Evolutionary conservation across 176 grass and related monocot genomes (phyloP), one percentile per base, ranked within the genome.

Genomic region (Miscanthus lutarioriparius): DNA sequence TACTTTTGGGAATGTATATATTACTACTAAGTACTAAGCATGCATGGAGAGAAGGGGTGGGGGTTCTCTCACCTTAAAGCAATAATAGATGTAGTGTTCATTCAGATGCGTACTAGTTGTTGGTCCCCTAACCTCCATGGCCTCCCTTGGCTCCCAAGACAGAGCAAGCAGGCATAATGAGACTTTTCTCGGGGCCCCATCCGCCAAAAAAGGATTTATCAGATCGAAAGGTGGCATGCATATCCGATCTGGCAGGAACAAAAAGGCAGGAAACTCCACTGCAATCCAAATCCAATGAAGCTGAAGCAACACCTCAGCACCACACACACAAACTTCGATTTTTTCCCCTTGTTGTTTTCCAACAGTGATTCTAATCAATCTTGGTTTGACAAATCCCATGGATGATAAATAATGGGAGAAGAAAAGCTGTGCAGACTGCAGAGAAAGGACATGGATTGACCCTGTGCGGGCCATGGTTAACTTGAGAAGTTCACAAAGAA

Each of bases 401-500:
- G 20, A 27, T 72, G 64, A 59, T 38, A 69, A 51, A 80, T n/a
- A 69, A 76, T 62, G 54, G 30, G 10, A 15, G 30, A 16, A 85
- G 10, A 85, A 85, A 62, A 71, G n/a, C 3, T 9, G 11, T 9
- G 63, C 63, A 77, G 39, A 53, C 0, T 20, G 63, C 47, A 68
- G 40, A 53, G 70, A 77, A 12, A 59, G 37, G 79, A 64, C 58
- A 78, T 19, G 72, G 82, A 90, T 66, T 77, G 83, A 78, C 66
- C 54, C 56, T 82, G 11, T 5, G 71, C 35, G 64, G 78, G 17
- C 23, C 87, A 85, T 27, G 62, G 25, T 85, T 85, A 64, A n/a
- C 78, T 85, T 89, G 38, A 56, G 78, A 89, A 89, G 70, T 89
- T 89, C 83, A 85, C 87, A 81, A 81, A 89, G 51, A 35, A 77